These are phyloP conservation scores for Suillus subalutaceus DNA, from an alignment of 768 basidiomycete species.

Conservation along the genomic window DNA sequence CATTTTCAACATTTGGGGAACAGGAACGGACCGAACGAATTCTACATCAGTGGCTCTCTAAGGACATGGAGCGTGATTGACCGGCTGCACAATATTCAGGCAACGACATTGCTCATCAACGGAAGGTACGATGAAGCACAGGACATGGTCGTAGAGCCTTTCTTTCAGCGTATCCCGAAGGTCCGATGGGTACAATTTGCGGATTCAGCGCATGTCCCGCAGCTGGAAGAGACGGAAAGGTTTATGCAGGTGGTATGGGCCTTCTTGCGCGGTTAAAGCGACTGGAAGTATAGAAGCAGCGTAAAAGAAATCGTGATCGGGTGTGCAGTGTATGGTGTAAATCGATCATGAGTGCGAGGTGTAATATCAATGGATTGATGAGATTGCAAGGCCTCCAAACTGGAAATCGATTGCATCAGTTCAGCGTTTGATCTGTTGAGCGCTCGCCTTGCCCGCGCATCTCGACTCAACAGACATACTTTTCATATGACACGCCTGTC, in stretches of 20 bases:
- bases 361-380: not conserved
- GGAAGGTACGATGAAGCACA: constrained; percentile 41
- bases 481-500: not conserved
- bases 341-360: not conserved
- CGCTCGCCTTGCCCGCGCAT: not conserved
- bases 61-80: constrained; percentile 39
- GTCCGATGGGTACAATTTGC: constrained; percentile 42
- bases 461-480: not conserved
- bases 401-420: not conserved
- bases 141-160: constrained; percentile 36
- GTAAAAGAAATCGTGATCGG: not conserved
- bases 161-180: constrained; percentile 33
- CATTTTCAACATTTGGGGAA: constrained; percentile 7
- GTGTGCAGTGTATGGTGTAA: not conserved
- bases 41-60: constrained; percentile 35
- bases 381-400: not conserved
- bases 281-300: not conserved
- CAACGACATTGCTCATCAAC: constrained; percentile 38
- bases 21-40: constrained; percentile 46
- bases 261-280: constrained; percentile 24
- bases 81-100: constrained; percentile 35
- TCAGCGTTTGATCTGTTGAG: not conserved
- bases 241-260: constrained; percentile 35
- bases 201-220: constrained; percentile 38
- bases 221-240: constrained; percentile 40